Conservation (phyloP, 495 filamentous ascomycete species). For the Aspergillus baeticus region DNA sequence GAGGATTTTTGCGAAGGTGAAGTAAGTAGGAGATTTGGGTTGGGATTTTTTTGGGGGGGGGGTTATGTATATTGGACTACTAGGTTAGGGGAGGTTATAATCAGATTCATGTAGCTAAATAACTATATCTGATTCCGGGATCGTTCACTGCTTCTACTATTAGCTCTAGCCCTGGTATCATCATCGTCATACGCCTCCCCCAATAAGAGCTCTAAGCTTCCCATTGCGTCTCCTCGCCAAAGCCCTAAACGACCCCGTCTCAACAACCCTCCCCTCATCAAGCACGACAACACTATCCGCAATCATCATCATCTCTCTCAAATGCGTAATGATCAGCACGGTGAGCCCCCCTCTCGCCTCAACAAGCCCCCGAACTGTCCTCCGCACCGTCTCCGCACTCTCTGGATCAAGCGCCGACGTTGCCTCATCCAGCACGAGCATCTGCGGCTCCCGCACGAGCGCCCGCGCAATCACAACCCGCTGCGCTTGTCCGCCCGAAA, state of each 20-base stretch:
- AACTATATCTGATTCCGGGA: too few relatives aligned
- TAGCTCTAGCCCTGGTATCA: too few relatives aligned
- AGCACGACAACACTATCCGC: constrained; percentile 70
- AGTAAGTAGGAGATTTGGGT: neutral
- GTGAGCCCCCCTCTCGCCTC: constrained; percentile 36
- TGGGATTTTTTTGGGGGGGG: too few relatives aligned
- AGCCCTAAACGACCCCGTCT: constrained; percentile 60
- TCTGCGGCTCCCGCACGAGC: constrained; percentile 61
- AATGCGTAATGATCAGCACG: constrained; percentile 74
- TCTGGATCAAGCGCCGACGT: constrained; percentile 76
- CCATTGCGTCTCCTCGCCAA: constrained; percentile 42
- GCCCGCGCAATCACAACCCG: constrained; percentile 81
- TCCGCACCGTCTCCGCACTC: constrained; percentile 64
- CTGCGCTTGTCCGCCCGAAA: constrained; percentile 86
- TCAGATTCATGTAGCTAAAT: too few relatives aligned
- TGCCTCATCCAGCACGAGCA: constrained; percentile 86
- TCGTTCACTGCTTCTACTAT: too few relatives aligned
- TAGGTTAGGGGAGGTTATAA: too few relatives aligned
- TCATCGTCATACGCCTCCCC: too few relatives aligned
- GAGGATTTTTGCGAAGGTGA: constrained; percentile 25
- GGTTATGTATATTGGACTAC: too few relatives aligned
- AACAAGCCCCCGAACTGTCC: constrained; percentile 54
- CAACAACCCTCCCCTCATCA: constrained; percentile 64
- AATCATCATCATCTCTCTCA: constrained; percentile 77
- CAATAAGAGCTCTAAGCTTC: constrained; percentile 37